Conservation (phyloP, 2,329 filamentous ascomycete genomes). For the Amesomyces nigricolor region DNA sequence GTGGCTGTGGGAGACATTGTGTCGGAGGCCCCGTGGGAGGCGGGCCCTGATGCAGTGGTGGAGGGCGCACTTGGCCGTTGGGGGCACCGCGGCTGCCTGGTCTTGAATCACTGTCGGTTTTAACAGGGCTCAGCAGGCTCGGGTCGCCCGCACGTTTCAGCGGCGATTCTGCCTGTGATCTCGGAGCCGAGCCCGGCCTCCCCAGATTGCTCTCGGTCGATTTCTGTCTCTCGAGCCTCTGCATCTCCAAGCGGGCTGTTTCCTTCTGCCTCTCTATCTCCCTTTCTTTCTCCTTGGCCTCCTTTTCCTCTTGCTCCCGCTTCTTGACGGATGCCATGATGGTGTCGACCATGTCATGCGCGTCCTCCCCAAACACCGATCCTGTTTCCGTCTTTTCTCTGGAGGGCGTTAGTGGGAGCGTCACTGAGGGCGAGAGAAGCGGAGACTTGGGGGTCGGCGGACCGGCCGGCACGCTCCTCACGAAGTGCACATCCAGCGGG, state of each 20-base stretch:
- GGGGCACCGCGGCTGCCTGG: constrained; percentile 18
- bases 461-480: constrained; percentile 26
- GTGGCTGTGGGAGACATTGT: constrained; percentile 22
- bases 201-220: constrained; percentile 18
- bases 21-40: constrained; percentile 25
- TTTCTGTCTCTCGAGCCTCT: constrained; percentile 22
- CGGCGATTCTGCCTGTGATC: constrained; percentile 3
- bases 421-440: constrained; percentile 37
- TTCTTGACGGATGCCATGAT: constrained; percentile 26
- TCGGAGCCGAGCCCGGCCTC: constrained; percentile 8
- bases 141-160: not conserved
- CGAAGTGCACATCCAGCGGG: constrained; percentile 44
- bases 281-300: constrained; percentile 16
- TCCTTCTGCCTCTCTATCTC: constrained; percentile 26
- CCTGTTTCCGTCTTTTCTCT: constrained; percentile 25
- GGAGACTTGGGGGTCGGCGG: constrained; percentile 34
- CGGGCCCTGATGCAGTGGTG: constrained; percentile 20
- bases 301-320: constrained; percentile 21
- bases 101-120: constrained; percentile 17
- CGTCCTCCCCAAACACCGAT: constrained; percentile 31
- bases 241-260: constrained; percentile 25
- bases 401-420: constrained; percentile 29
- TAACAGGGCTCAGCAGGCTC: constrained; percentile 8
- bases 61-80: constrained; percentile 1
- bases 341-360: constrained; percentile 27